These are phyloP conservation scores for sweet orange (Citrus sinensis) DNA, from an alignment of 345 rosid species.

Conservation along the genomic window DNA sequence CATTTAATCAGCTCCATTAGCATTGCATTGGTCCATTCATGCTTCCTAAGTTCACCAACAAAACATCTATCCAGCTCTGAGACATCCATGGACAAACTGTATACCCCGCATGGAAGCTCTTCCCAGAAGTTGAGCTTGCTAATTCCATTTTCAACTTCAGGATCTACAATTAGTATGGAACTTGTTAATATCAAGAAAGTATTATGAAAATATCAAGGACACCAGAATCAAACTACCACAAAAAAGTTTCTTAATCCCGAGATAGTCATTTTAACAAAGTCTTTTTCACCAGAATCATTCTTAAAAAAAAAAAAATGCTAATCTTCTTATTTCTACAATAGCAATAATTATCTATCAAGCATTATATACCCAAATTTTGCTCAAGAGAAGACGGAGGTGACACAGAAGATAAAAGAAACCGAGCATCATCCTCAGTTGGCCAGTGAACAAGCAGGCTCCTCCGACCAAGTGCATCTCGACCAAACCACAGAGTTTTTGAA, in stretches of 20 bases:
- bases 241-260: not conserved
- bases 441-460: constrained; percentile 95
- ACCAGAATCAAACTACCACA: not conserved
- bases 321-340: not conserved
- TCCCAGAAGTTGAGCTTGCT: constrained; percentile 54
- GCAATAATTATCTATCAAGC: constrained; percentile 5
- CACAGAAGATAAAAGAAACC: constrained; percentile 66
- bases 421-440: constrained; percentile 64
- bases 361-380: constrained; percentile 44
- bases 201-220: not conserved
- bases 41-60: constrained; percentile 52
- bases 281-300: not conserved
- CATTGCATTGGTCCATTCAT: constrained; percentile 53
- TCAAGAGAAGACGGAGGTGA: constrained; percentile 45
- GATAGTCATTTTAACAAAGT: not conserved
- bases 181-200: not conserved
- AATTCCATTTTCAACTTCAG: constrained; percentile 44
- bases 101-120: constrained; percentile 88
- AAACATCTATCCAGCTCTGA: constrained; percentile 28
- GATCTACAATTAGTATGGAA: constrained; percentile 30
- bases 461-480: constrained; percentile 84
- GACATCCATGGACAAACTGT: constrained; percentile 48
- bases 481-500: constrained; percentile 87
- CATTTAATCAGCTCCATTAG: constrained; percentile 64
- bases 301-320: not conserved